A percentile compares a stretch with the other conserved stretches of the same genome.
Conservation (phyloP, 768 basidiomycete genomes). For the Boletus fagicola region DNA sequence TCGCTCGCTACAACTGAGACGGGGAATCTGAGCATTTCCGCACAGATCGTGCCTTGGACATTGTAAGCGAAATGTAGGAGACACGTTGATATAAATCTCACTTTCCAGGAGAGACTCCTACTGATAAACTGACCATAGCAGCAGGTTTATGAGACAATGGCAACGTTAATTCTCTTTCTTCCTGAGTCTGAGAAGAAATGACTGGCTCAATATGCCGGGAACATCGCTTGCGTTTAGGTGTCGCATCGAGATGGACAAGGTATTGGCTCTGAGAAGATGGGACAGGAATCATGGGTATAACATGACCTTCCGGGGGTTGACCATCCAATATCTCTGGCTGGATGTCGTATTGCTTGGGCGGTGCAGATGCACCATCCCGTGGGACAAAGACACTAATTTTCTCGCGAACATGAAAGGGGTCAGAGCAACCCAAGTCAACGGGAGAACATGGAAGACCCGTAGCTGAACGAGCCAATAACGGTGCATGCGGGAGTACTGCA, state of each 20-base stretch:
- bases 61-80: constrained; percentile 10
- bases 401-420: constrained; percentile 2
- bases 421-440: not conserved
- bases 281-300: constrained; percentile 16
- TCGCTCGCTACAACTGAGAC: not conserved
- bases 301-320: constrained; percentile 1
- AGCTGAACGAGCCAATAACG: not conserved
- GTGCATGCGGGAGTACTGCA: not conserved
- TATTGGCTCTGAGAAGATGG: constrained; percentile 36
- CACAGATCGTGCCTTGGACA: not conserved
- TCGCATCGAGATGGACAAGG: constrained; percentile 30
- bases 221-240: constrained; percentile 37
- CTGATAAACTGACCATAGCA: not conserved
- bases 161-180: constrained; percentile 29
- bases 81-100: constrained; percentile 6
- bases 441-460: not conserved
- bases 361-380: not conserved
- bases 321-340: constrained; percentile 1
- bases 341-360: not conserved
- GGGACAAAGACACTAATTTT: not conserved
- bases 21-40: not conserved
- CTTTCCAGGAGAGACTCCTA: constrained; percentile 8
- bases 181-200: constrained; percentile 34
- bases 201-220: constrained; percentile 20
- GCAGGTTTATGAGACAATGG: constrained; percentile 2